phyloP scores from a whole-genome alignment of 179 eudicot genomes.

The Monotropa hypopitys region DNA sequence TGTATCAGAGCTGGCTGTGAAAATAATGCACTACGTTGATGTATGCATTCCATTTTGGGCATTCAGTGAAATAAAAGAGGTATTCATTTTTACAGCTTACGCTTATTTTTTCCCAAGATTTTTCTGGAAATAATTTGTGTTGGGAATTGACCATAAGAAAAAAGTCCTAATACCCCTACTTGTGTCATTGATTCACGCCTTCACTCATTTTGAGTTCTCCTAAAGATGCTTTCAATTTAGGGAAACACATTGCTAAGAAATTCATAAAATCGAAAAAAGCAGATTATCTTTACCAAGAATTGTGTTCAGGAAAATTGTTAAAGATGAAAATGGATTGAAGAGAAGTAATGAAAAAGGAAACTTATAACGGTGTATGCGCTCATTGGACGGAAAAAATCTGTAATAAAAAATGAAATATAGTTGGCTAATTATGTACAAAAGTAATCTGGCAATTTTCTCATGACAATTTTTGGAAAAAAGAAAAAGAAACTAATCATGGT shows the following conservation, averaged over 20 bases:
- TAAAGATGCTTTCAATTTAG: neutral
- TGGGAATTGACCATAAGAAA: neutral
- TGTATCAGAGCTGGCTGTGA: neutral
- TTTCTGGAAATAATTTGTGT: neutral
- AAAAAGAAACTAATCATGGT: neutral
- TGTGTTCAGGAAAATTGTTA: neutral
- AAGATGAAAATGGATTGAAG: neutral
- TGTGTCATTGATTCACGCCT: slow-evolving; percentile 11
- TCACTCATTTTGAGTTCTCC: neutral
- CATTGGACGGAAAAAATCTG: neutral
- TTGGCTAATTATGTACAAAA: neutral
- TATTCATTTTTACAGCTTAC: neutral
- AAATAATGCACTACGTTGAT: neutral
- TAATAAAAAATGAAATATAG: neutral
- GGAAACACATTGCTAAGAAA: neutral
- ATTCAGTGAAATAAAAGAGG: slow-evolving; percentile 6
- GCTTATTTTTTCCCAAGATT: neutral
- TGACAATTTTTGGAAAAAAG: neutral
- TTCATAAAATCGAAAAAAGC: neutral
- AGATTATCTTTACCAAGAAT: neutral
- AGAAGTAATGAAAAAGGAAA: neutral
- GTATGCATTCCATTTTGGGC: neutral
- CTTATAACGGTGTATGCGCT: neutral
- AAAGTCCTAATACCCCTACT: neutral
- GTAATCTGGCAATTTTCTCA: neutral